These are phyloP conservation scores for Paxillus ammoniavirescens DNA, from an alignment of 768 basidiomycete genomes.

Conservation along the genomic window DNA sequence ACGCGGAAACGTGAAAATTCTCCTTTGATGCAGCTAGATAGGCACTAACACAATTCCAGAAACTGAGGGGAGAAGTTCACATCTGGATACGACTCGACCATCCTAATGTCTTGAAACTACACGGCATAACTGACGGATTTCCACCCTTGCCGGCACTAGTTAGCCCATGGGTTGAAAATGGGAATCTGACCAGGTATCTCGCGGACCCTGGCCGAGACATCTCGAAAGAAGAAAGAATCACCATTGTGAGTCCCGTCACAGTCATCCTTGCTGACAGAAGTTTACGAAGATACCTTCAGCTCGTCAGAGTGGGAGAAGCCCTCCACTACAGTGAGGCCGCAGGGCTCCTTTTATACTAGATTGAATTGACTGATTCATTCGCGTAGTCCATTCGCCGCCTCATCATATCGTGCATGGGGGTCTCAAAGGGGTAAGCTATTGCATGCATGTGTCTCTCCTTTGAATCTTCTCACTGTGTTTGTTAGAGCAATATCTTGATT, in stretches of 20 bases:
- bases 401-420: conserved; percentile 3
- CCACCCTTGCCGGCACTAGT: conserved; percentile 37
- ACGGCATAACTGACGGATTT: conserved; percentile 37
- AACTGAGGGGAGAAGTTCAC: conserved; percentile 34
- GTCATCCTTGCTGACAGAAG: background rate
- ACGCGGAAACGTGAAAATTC: background rate
- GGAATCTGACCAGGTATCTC: conserved; percentile 37
- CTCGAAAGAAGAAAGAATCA: conserved; percentile 34
- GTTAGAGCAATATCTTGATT: conserved; percentile 9
- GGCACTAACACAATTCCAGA: background rate
- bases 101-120: conserved; percentile 35
- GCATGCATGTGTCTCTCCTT: background rate
- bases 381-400: conserved; percentile 1
- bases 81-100: conserved; percentile 40
- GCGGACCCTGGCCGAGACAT: conserved; percentile 36
- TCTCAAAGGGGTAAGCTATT: conserved; percentile 6
- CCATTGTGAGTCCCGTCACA: conserved; percentile 27
- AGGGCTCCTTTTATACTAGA: no score
- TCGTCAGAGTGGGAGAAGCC: conserved; percentile 39
- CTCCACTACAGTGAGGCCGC: conserved; percentile 35
- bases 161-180: conserved; percentile 42
- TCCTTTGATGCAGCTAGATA: no score
- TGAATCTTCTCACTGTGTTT: background rate
- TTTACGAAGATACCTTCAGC: conserved; percentile 20
- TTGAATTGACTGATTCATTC: background rate